phyloP scores from a whole-genome alignment of 371 early-diverging fungal genomes.

The Mortierella sp. region DNA sequence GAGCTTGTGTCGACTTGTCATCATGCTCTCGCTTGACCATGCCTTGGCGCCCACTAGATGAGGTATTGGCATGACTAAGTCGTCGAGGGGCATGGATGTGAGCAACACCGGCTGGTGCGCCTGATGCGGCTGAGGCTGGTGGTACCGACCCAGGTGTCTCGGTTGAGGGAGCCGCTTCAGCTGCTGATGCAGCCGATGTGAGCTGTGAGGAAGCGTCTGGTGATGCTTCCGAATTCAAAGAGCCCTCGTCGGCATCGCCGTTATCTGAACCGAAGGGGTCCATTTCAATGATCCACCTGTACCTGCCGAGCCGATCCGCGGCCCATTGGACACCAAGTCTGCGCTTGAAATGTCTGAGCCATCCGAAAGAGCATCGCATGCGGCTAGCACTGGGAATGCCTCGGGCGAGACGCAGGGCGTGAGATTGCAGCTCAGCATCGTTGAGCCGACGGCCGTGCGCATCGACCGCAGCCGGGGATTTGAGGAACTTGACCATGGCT shows the following conservation, averaged over 20 bases:
- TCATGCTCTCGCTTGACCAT: conserved; percentile 9
- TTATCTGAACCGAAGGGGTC: conserved; percentile 11
- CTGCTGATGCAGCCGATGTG: not conserved
- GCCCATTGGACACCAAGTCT: conserved; percentile 48
- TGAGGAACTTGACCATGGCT: conserved; percentile 48
- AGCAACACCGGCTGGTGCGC: conserved; percentile 5
- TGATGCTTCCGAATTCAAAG: conserved; percentile 1
- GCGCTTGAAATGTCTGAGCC: conserved; percentile 50
- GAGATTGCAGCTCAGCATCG: conserved; percentile 46
- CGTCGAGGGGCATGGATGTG: conserved; percentile 5
- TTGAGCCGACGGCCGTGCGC: conserved; percentile 49
- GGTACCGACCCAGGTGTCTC: not conserved
- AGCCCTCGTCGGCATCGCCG: not conserved
- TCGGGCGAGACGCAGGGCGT: conserved; percentile 42
- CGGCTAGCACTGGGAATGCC: conserved; percentile 35
- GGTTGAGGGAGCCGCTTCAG: not conserved
- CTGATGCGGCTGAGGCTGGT: not conserved
- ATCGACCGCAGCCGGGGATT: conserved; percentile 33
- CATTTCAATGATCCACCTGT: conserved; percentile 40
- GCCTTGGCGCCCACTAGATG: conserved; percentile 9
- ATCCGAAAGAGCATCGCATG: conserved; percentile 50
- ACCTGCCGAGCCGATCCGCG: conserved; percentile 39
- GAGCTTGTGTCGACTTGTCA: conserved; percentile 5
- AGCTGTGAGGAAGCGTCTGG: not conserved
- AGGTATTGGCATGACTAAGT: conserved; percentile 11